Percentiles rank a stretch among this genome's conserved stretches.
Evolutionary conservation across 805 yeast species (phyloP).

Genomic region (Teunomyces pallodes): DNA sequence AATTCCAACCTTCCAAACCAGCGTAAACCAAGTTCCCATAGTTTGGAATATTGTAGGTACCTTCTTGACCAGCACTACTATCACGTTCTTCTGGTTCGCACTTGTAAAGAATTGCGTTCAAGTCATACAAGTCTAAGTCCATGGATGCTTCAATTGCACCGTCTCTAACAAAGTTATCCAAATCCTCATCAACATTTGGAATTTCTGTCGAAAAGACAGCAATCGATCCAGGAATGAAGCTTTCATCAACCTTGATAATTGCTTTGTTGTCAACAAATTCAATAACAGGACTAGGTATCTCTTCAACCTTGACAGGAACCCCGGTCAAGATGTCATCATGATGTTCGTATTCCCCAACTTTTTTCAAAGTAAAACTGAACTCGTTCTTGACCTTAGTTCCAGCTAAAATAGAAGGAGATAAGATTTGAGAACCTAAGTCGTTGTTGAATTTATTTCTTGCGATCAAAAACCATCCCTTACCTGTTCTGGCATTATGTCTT

Average conservation of each 20-base stretch:
- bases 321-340: slow-evolving; percentile 49
- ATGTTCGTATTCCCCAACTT: slow-evolving; percentile 47
- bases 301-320: slow-evolving; percentile 61
- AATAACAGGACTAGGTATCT: slow-evolving; percentile 50
- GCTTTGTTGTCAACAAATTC: slow-evolving; percentile 45
- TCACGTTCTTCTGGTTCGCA: slow-evolving; percentile 90
- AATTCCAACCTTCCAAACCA: slow-evolving; percentile 91
- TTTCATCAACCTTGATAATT: slow-evolving; percentile 53
- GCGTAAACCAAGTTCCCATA: slow-evolving; percentile 77
- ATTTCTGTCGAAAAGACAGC: slow-evolving; percentile 75
- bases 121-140: slow-evolving; percentile 59
- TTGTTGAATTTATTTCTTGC: slow-evolving; percentile 76
- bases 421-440: slow-evolving; percentile 45
- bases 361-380: slow-evolving; percentile 56
- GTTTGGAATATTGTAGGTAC: slow-evolving; percentile 72
- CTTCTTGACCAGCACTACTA: slow-evolving; percentile 65
- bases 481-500: slow-evolving; percentile 77
- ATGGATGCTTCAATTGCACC: slow-evolving; percentile 77
- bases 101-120: slow-evolving; percentile 71
- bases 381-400: slow-evolving; percentile 60
- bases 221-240: slow-evolving; percentile 87
- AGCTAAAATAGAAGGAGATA: slow-evolving; percentile 56
- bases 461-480: slow-evolving; percentile 83
- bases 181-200: slow-evolving; percentile 58
- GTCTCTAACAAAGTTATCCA: slow-evolving; percentile 64